A percentile compares a stretch with the other conserved stretches of the same genome.
Conservation (phyloP, 352 stramenopile genomes). For the Thalassiosira exigua region DNA sequence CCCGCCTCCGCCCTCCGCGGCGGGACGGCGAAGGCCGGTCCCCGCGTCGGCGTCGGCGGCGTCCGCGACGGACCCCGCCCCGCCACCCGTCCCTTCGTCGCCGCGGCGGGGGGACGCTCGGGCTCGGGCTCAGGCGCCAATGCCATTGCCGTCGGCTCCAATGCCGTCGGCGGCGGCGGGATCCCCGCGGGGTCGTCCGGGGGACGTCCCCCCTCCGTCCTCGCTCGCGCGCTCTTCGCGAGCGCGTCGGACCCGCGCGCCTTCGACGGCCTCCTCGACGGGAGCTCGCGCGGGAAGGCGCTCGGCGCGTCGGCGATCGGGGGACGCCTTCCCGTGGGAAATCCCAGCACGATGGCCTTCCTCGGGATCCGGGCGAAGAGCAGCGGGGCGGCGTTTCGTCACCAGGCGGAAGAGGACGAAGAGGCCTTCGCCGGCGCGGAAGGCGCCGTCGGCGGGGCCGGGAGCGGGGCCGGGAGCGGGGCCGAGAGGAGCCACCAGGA, state of each 20-base stretch:
- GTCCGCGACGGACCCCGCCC: no score
- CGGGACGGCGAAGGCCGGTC: no score
- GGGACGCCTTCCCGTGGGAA: conserved; percentile 9
- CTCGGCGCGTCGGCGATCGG: no score
- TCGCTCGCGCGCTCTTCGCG: not conserved
- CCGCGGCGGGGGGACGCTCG: no score
- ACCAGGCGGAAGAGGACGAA: conserved; percentile 18
- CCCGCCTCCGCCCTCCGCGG: no score
- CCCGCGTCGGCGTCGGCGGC: no score
- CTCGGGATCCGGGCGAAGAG: conserved; percentile 33
- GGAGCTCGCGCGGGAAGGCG: no score
- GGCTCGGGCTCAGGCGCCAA: no score
- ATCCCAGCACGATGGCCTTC: conserved; percentile 45
- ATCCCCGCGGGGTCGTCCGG: not conserved
- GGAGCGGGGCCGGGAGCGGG: not conserved
- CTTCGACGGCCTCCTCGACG: not conserved
- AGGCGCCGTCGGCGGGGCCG: not conserved
- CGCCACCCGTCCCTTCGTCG: no score
- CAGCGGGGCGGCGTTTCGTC: conserved; percentile 27
- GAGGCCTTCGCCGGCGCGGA: not conserved
- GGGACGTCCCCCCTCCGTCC: not conserved
- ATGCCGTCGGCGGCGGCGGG: no score
- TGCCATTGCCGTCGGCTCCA: no score
- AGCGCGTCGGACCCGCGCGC: not conserved
- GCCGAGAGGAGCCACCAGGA: conserved; percentile 46